A percentile compares a stretch with the other conserved stretches of the same genome.
These are phyloP conservation scores for Colletotrichum brevisporum DNA, from an alignment of 2,329 filamentous ascomycete species.

Conservation along the genomic window DNA sequence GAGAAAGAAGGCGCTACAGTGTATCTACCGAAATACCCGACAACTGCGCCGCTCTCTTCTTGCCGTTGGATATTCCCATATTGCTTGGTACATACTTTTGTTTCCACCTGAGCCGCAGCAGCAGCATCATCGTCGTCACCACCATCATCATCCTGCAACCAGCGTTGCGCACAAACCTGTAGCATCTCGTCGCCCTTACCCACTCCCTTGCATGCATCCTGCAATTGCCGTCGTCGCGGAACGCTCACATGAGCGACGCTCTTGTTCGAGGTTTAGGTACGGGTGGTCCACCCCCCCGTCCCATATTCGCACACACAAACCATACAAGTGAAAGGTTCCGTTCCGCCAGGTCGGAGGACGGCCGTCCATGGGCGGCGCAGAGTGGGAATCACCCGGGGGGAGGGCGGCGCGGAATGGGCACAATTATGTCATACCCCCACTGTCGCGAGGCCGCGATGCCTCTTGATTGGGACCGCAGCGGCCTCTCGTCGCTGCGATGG, in stretches of 20 bases:
- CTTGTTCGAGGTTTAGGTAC: too few relatives aligned
- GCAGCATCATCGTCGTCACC: too few relatives aligned
- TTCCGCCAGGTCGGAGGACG: slow-evolving; percentile 24
- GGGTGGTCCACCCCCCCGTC: too few relatives aligned
- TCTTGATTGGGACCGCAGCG: slow-evolving; percentile 38
- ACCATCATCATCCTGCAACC: too few relatives aligned
- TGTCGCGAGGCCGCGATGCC: slow-evolving; percentile 16
- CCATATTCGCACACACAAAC: too few relatives aligned
- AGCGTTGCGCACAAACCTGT: not conserved
- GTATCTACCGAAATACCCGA: too few relatives aligned
- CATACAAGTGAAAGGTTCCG: not conserved
- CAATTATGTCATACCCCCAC: slow-evolving; percentile 46
- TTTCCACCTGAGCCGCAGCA: not conserved
- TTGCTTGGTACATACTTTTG: not conserved
- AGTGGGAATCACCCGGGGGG: slow-evolving; percentile 7
- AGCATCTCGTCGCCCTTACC: not conserved
- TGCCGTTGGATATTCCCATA: too few relatives aligned
- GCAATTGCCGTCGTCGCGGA: not conserved
- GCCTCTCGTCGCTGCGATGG: slow-evolving; percentile 25
- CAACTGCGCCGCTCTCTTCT: too few relatives aligned
- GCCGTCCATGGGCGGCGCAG: not conserved
- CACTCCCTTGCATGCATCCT: not conserved
- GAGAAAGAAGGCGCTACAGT: too few relatives aligned
- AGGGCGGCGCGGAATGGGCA: slow-evolving; percentile 14
- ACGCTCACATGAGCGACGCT: not conserved